phyloP scores from a whole-genome alignment of 148 eudicot species.

The Rheum nobile region DNA sequence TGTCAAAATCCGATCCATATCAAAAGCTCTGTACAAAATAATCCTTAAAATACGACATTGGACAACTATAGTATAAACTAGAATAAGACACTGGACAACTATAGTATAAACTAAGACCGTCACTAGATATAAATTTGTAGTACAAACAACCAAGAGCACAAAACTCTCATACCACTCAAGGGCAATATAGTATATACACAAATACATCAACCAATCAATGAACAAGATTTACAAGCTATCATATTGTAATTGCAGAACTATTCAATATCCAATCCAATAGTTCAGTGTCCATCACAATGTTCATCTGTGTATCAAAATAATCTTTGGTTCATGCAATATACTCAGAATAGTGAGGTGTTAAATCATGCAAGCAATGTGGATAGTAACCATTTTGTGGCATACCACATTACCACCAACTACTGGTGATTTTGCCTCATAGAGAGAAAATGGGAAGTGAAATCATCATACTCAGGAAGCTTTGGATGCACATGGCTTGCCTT shows the following conservation, averaged over 20 bases:
- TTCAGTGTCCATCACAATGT: background rate
- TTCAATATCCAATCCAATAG: background rate
- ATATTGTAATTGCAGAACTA: background rate
- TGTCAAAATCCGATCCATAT: too few species aligned
- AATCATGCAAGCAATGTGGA: background rate
- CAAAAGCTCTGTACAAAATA: too few species aligned
- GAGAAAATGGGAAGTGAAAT: conserved; percentile 42
- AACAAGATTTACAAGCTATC: background rate
- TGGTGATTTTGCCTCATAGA: conserved; percentile 42
- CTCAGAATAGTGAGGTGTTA: background rate
- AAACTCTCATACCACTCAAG: conserved; percentile 4
- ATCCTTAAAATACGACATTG: too few species aligned
- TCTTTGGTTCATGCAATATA: background rate
- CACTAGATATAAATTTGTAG: background rate
- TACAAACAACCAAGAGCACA: background rate
- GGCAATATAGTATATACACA: background rate
- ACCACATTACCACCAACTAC: conserved; percentile 14
- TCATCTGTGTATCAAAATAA: background rate
- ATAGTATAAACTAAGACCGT: too few species aligned
- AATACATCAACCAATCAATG: background rate
- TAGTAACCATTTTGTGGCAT: too few species aligned
- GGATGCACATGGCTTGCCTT: conserved; percentile 93
- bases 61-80: too few species aligned
- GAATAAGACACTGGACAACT: too few species aligned
- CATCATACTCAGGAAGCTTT: conserved; percentile 85